These are phyloP conservation scores for Plasmodium blacklocki DNA, from an alignment of 169 alveolate species.

Conservation along the genomic window DNA sequence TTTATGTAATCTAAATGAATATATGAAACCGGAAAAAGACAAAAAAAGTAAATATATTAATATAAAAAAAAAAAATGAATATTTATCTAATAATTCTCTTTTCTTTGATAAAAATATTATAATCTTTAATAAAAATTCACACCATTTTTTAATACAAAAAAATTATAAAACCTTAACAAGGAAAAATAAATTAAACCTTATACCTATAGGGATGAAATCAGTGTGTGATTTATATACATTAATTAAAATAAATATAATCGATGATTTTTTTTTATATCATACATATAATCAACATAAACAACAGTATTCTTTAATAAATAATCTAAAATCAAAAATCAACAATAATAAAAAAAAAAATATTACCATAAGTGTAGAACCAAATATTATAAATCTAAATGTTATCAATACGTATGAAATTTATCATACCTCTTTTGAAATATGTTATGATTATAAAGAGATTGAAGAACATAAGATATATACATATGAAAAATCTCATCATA, in stretches of 20 bases:
- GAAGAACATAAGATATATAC: no score
- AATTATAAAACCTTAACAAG: slow-evolving; percentile 40
- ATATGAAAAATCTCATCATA: no score
- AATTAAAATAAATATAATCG: slow-evolving; percentile 12
- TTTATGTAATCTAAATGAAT: neutral
- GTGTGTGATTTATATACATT: slow-evolving; percentile 18
- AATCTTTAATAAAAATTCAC: slow-evolving; percentile 22
- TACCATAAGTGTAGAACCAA: slow-evolving; percentile 12
- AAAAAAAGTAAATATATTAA: no score
- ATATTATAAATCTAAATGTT: slow-evolving; percentile 4
- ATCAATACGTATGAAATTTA: slow-evolving; percentile 28
- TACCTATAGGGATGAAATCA: slow-evolving; percentile 10
- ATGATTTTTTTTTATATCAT: slow-evolving; percentile 28
- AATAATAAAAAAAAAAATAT: neutral
- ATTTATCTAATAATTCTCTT: slow-evolving; percentile 17
- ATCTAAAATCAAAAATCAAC: no score
- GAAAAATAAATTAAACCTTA: neutral
- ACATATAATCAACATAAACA: neutral
- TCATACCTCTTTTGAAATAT: slow-evolving; percentile 26
- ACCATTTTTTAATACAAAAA: slow-evolving; percentile 10
- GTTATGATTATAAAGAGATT: slow-evolving; percentile 9
- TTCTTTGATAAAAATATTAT: slow-evolving; percentile 15
- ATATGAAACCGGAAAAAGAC: no score
- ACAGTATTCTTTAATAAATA: no score
- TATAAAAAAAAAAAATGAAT: neutral